Base-by-base conservation (phyloP, 1,139 yeast species). In the Eremothecium cymbalariae region DNA sequence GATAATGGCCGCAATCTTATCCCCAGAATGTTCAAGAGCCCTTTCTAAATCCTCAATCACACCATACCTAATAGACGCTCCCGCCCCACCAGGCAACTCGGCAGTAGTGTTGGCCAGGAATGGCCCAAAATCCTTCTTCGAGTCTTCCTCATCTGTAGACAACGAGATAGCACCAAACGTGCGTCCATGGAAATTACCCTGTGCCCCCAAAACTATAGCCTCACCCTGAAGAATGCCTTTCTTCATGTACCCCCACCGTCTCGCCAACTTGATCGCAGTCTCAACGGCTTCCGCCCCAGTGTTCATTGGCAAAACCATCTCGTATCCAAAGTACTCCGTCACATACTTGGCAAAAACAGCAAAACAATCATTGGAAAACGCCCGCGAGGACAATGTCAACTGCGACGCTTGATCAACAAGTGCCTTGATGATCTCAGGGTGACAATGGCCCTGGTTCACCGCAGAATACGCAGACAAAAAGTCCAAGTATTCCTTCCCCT, bases 281-380 rank as follows among this genome's bases (percentile, higher is more conserved):
- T 88, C 98, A 32, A 88, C 98, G 8, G 98, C 98, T 64, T 88
- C 97, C 18, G 96, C 96, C 57, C 98, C 98, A 7, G 97, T 88
- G 67, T 88, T 88, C 96, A 88, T 88, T 47, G 98, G 98, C 59
- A 88, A 68, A 6, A 88, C 90, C 82, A 77, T 79, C 54, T 88
- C 98, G 62, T 84, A 88, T 56, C 78, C 73, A 65, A 90, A 88
- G 59, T 66, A 88, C 59, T 86, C 94, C 38, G 96, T 85, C 42
- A 86, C 69, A 55, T 74, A 90, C 61, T 86, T 84, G 49, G 96
- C 94, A 55, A 77, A 88, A 30, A 72, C 72, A 33, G 95, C 94
- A 57, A 88, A 85, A 11, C 78, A 79, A 58, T 88, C 95, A 40
- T 84, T 80, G 24, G 94, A 83, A 60, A 88, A 90, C 6, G 97